A percentile compares a stretch with the other conserved stretches of the same genome.
These are phyloP conservation scores for Erysiphe pulchra DNA, from an alignment of 2,329 filamentous ascomycete species.

Conservation along the genomic window DNA sequence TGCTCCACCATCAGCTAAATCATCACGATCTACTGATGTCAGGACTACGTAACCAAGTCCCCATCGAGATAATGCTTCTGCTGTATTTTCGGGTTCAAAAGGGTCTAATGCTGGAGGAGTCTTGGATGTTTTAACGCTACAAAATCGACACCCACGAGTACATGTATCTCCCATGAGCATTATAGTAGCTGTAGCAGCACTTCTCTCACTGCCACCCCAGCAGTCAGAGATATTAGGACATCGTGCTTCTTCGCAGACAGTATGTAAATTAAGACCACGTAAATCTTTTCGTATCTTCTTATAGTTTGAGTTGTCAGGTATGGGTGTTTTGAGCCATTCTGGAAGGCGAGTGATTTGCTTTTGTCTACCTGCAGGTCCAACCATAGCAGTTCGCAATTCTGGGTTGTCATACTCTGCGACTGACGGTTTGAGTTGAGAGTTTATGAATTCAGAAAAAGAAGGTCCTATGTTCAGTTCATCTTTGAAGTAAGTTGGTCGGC, in stretches of 20 bases:
- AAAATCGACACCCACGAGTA: constrained; percentile 88
- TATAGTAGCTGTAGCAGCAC: constrained; percentile 83
- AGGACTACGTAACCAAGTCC: constrained; percentile 88
- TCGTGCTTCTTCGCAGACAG: constrained; percentile 89
- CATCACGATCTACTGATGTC: constrained; percentile 82
- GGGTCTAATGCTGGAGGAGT: constrained; percentile 59
- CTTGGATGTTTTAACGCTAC: constrained; percentile 76
- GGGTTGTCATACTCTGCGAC: constrained; percentile 15
- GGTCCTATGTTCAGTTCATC: constrained; percentile 19
- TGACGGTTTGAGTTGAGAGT: constrained; percentile 8
- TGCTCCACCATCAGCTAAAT: constrained; percentile 70
- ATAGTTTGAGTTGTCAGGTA: constrained; percentile 63
- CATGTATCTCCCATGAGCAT: constrained; percentile 99
- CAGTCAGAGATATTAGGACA: constrained; percentile 97
- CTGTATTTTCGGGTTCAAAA: constrained; percentile 90
- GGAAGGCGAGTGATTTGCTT: constrained; percentile 51
- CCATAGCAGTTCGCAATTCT: constrained; percentile 31
- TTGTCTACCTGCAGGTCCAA: constrained; percentile 35
- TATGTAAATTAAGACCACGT: constrained; percentile 70
- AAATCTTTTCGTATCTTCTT: constrained; percentile 90
- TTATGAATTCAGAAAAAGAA: constrained; percentile 31
- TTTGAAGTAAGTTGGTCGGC: constrained; percentile 15
- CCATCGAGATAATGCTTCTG: constrained; percentile 80
- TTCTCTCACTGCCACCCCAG: constrained; percentile 80
- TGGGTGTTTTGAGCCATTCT: constrained; percentile 87